Base-by-base conservation (phyloP, 2,329 filamentous ascomycete species). In the Fusarium irregulare region DNA sequence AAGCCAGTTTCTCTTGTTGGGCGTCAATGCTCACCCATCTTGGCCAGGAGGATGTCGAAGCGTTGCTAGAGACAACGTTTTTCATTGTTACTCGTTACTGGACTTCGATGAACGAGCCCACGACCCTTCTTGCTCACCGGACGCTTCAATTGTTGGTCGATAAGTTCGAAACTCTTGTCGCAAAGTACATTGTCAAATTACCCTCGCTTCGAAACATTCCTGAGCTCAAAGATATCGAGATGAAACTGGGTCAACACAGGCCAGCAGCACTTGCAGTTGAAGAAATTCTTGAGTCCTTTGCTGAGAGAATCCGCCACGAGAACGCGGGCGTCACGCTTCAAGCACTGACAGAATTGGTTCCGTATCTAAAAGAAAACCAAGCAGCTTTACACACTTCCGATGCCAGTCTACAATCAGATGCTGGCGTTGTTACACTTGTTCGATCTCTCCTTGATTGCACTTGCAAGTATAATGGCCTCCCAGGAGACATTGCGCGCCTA, bases 21-120 rank as follows among this genome's bases (percentile, higher is more conserved):
- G 86, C 89, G 27, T 86, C 90, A 11, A 90, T 99, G 81, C 86
- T 98, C 20, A 87, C 82, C 28, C 88, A 90, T 54, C 85, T 98
- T 49, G 90, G 91, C 12, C 89, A 91, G 60, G 91, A 94, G 25
- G 94, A 98, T 75, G 85, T 97, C 8, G 90, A 92, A 70, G 85
- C 89, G 27, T 86, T 98, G 40, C 83, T 98, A 11, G 94, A 97
- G 76, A 94, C 95, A 61, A 97, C 94, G 0, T 93, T 98, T 71
- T 94, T 94, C 56, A 88, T 97, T 42, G 89, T 98, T 50, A 90
- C 92, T 25, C 90, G 91, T 71, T 91, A 96, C 75, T 99, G 96
- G 96, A 70, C 79, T 7, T 77, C 75, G 2, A 90, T 98, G 59
- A 88, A 90, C 23, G 82, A 85, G 6, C 78, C 83, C 5, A 90